These are phyloP conservation scores for Vitis riparia DNA, from an alignment of 164 flowering plant genomes.

Conservation along the genomic window DNA sequence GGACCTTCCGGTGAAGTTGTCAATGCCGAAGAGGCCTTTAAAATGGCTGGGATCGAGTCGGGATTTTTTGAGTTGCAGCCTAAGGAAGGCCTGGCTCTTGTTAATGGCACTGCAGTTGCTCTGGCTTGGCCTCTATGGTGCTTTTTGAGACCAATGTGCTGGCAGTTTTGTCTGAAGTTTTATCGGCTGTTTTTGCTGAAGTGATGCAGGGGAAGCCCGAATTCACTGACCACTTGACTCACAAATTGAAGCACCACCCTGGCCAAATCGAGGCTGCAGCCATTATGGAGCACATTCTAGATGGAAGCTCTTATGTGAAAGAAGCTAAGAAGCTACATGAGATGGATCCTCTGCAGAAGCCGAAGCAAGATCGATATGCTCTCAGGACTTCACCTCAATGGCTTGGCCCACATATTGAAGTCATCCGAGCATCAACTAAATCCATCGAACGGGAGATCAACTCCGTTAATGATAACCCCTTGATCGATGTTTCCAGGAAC, in stretches of 20 bases:
- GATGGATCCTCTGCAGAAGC: constrained; percentile 10
- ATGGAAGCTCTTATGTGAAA: constrained; percentile 15
- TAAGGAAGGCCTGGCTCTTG: constrained; percentile 9
- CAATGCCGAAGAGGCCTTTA: constrained; percentile 4
- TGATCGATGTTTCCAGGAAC: constrained; percentile 14
- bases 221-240: constrained; percentile 15
- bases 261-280: constrained; percentile 15
- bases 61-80: constrained; percentile 12
- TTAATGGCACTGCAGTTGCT: constrained; percentile 15
- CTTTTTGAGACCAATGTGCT: constrained; percentile 8
- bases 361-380: constrained; percentile 17
- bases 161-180: constrained; percentile 3
- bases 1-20: constrained; percentile 1
- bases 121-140: constrained; percentile 11
- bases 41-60: neutral
- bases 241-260: constrained; percentile 13
- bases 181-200: constrained; percentile 9
- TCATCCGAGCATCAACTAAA: constrained; percentile 9
- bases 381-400: constrained; percentile 14
- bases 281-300: constrained; percentile 14
- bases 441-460: constrained; percentile 14
- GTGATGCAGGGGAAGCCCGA: constrained; percentile 17
- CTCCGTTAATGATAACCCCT: constrained; percentile 16
- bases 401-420: constrained; percentile 17
- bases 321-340: constrained; percentile 5